Percentiles rank a stretch among this genome's conserved stretches.
These are phyloP conservation scores for Pseudogymnoascus sp. DNA, from an alignment of 2,329 filamentous ascomycete species.

Conservation along the genomic window DNA sequence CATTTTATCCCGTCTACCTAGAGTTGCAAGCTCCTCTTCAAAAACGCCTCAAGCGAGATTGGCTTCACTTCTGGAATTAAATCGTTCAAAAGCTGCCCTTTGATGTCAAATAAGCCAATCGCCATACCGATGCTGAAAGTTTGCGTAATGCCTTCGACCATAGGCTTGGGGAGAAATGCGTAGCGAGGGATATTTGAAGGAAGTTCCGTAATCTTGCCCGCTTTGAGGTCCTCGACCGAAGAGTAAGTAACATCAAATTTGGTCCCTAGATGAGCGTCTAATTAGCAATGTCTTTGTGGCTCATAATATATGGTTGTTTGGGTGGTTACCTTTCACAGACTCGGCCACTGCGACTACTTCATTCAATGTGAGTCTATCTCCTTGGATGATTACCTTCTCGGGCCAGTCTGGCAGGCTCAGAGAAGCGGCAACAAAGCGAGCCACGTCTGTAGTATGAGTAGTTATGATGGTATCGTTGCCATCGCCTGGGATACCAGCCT, in stretches of 20 bases:
- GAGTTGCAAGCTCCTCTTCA: neutral
- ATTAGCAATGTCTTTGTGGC: neutral
- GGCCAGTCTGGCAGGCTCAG: conserved; percentile 21
- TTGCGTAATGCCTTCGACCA: conserved; percentile 19
- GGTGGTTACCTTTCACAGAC: conserved; percentile 15
- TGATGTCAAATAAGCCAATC: neutral
- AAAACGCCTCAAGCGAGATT: neutral
- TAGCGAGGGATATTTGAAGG: conserved; percentile 23
- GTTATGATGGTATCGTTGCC: conserved; percentile 3
- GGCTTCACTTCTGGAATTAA: neutral
- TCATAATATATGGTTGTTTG: neutral
- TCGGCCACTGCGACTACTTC: conserved; percentile 23
- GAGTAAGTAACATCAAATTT: conserved; percentile 25
- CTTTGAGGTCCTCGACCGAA: conserved; percentile 21
- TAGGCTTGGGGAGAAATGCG: conserved; percentile 21
- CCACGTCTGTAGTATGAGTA: conserved; percentile 25
- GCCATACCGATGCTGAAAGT: conserved; percentile 2
- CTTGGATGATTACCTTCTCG: conserved; percentile 18
- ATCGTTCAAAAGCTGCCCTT: neutral
- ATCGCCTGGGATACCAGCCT: neutral
- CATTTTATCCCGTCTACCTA: neutral
- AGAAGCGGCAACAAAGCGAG: conserved; percentile 18
- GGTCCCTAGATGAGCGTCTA: conserved; percentile 13
- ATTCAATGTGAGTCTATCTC: conserved; percentile 24
- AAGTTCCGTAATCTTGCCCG: conserved; percentile 17